Evolutionary conservation across 2,329 filamentous ascomycete genomes (phyloP).

Genomic region (Diaporthe citriasiana): DNA sequence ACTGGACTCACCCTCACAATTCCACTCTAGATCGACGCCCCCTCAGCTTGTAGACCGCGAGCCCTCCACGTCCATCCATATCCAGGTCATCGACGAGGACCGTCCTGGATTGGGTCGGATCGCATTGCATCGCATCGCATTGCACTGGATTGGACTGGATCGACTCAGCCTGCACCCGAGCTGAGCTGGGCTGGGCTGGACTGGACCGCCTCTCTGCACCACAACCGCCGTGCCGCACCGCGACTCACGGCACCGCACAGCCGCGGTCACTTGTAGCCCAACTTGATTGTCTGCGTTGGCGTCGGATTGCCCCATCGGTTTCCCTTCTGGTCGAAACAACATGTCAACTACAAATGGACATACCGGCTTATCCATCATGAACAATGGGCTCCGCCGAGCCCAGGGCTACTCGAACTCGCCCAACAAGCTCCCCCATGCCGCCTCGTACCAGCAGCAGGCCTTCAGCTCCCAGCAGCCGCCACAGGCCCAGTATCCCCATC

Average conservation of each 20-base stretch:
- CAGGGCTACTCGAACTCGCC: conserved; percentile 61
- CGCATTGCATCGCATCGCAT: conserved; percentile 18
- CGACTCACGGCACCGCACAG: conserved; percentile 6
- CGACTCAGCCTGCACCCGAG: conserved; percentile 15
- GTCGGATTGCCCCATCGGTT: conserved; percentile 2
- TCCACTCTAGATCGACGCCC: conserved; percentile 30
- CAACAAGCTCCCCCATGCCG: conserved; percentile 68
- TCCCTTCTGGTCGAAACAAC: conserved; percentile 40
- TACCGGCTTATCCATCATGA: conserved; percentile 66
- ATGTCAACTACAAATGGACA: conserved; percentile 63
- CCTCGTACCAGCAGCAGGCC: conserved; percentile 67
- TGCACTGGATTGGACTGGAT: conserved; percentile 8
- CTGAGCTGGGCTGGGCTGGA: conserved; percentile 1
- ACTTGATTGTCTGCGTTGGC: conserved; percentile 11
- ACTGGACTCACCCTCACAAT: conserved; percentile 32
- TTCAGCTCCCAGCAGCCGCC: conserved; percentile 67
- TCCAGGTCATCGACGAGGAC: conserved; percentile 26
- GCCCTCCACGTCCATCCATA: conserved; percentile 28
- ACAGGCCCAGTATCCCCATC: conserved; percentile 63
- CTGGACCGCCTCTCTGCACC: not conserved
- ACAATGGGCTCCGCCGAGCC: conserved; percentile 62
- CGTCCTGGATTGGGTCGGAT: conserved; percentile 24
- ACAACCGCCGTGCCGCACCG: not conserved
- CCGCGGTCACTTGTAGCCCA: conserved; percentile 24
- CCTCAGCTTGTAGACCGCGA: conserved; percentile 34